Conservation (phyloP, 2,329 filamentous ascomycete genomes). For the Parascedosporium putredinis region DNA sequence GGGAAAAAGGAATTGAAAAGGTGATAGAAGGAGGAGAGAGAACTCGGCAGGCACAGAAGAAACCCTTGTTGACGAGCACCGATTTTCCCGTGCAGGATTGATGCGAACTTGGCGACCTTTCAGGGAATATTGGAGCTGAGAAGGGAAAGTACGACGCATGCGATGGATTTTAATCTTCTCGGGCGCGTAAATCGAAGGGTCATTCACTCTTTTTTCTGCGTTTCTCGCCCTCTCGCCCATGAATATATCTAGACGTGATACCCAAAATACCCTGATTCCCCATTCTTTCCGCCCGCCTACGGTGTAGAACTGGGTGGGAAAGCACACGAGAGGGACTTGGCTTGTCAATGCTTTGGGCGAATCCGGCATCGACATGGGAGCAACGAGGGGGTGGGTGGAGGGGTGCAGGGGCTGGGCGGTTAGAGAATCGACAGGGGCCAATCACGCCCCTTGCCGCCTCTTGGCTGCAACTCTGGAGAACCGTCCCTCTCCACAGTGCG, state of each 20-base stretch:
- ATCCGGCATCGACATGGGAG: neutral
- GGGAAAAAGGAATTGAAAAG: too few relatives aligned
- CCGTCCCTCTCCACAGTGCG: neutral
- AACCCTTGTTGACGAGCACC: neutral
- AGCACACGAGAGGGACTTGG: neutral
- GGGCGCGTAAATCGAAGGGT: neutral
- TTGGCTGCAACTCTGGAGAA: constrained; percentile 1
- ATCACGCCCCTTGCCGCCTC: constrained; percentile 6
- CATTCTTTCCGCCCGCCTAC: too few relatives aligned
- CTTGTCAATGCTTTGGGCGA: neutral
- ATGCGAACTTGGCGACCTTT: too few relatives aligned
- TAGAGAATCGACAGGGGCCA: constrained; percentile 6
- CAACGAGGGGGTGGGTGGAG: neutral
- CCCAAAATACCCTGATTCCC: too few relatives aligned
- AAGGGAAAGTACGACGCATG: too few relatives aligned
- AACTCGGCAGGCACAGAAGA: neutral
- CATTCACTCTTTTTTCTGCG: neutral
- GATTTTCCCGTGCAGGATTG: too few relatives aligned
- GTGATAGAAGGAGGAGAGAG: too few relatives aligned
- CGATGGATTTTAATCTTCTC: neutral
- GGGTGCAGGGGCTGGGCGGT: constrained; percentile 7
- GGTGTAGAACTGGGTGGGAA: too few relatives aligned
- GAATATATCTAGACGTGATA: too few relatives aligned
- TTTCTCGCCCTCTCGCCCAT: too few relatives aligned
- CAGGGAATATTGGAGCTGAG: too few relatives aligned